Evolutionary conservation across 306 rosid species (phyloP), one percentile per base, ranked within the genome.

Genomic region (Luffa acutangula): DNA sequence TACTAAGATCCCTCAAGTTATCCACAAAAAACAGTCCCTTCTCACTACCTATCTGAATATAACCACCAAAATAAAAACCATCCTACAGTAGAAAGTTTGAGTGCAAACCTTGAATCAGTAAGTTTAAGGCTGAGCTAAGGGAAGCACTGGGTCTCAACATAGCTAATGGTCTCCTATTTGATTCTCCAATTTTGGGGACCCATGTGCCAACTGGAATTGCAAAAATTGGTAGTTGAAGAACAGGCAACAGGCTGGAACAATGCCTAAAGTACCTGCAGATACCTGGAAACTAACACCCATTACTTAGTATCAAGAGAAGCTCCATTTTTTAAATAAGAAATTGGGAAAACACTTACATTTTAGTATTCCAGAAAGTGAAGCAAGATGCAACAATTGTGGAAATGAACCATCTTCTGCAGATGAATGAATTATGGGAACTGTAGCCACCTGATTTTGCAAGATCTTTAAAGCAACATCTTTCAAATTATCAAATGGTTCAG

Each of bases 101-200:
- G 59, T 56, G 34, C 56, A 43, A 77, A 77, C 82, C 82, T 79
- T 79, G 82, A 79, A 79, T 67, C 57, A 79, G 75, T 79, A 96
- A 80, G 90, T 87, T 90, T 83, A 96, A 83, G 15, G 98, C 99
- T 45, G 97, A 86, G 63, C 92, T 81, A 78, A 96, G 96, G 6
- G 99, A 86, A 81, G 96, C 90, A 82, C 82, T 91, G 34, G 96
- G 92, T 89, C 91, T 96, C 94, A 96, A 89, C 89, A 84, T 93
- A 73, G 98, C 97, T 54, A 96, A 84, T 18, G 97, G 92, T 74
- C 83, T 92, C 78, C 79, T 58, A 81, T 90, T 96, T 64, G 96
- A 77, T 78, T 96, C 99, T 86, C 98, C 99, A 79, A 96, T 93
- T 87, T 88, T 87, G 18, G 99, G 99, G 84, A 93, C 91, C 99